A percentile compares a stretch with the other conserved stretches of the same genome.
phyloP scores from a whole-genome alignment of 1,284 basidiomycete genomes.

The Ceratobasidium sp. region DNA sequence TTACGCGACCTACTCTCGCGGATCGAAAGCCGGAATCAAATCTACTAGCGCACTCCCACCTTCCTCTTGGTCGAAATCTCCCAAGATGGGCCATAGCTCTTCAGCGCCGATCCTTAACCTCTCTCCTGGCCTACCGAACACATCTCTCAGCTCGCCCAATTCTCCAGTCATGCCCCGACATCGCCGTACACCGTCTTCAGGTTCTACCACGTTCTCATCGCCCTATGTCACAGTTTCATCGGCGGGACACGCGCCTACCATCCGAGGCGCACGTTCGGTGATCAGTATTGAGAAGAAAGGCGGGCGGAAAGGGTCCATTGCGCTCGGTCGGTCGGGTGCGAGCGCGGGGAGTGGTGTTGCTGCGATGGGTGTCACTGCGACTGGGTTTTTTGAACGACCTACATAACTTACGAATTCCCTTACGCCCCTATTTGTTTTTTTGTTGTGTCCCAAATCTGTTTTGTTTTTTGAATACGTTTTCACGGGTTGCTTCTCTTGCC shows the following conservation, averaged over 20 bases:
- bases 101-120: conserved; percentile 44
- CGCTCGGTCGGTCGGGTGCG: conserved; percentile 66
- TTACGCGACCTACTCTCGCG: conserved; percentile 20
- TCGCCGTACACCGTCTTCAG: conserved; percentile 35
- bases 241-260: conserved; percentile 55
- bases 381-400: conserved; percentile 70
- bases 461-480: conserved; percentile 12
- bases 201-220: conserved; percentile 44
- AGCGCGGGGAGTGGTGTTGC: conserved; percentile 74
- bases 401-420: background rate
- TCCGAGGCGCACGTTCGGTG: conserved; percentile 65
- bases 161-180: conserved; percentile 26
- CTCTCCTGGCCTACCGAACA: background rate
- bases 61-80: conserved; percentile 48
- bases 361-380: conserved; percentile 76
- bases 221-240: conserved; percentile 58
- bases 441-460: background rate
- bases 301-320: conserved; percentile 69
- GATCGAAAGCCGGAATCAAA: conserved; percentile 34
- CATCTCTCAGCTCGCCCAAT: conserved; percentile 10
- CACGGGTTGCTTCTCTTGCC: background rate
- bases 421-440: background rate
- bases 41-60: conserved; percentile 48
- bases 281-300: conserved; percentile 69
- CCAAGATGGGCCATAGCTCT: conserved; percentile 50